phyloP scores from a whole-genome alignment of 306 rosid species.

The Prunus mume region DNA sequence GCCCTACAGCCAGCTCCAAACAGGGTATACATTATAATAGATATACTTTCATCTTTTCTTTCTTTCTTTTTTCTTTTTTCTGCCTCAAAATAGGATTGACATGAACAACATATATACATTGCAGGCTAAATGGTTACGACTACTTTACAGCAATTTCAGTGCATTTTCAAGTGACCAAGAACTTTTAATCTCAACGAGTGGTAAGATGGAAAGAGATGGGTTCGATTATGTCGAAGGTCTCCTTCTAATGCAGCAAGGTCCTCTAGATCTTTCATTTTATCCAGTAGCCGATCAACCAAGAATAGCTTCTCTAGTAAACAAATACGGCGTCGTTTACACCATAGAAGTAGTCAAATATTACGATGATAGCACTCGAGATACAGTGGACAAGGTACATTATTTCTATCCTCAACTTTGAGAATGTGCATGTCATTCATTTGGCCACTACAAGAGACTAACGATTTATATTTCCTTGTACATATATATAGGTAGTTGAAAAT shows the following conservation, averaged over 20 bases:
- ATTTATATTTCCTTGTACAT: background rate
- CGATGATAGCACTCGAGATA: conserved; percentile 22
- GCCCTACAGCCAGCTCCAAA: conserved; percentile 59
- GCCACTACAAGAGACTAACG: too few relatives aligned
- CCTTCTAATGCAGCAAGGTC: conserved; percentile 44
- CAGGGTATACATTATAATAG: conserved; percentile 36
- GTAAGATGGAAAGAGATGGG: conserved; percentile 25
- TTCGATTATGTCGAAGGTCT: conserved; percentile 68
- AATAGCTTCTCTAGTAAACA: conserved; percentile 43
- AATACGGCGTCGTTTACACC: conserved; percentile 52
- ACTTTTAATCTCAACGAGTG: conserved; percentile 39
- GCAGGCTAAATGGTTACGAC: conserved; percentile 73
- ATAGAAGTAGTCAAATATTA: conserved; percentile 64
- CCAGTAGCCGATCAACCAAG: conserved; percentile 47
- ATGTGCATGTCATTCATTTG: too few relatives aligned
- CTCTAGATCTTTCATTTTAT: conserved; percentile 65
- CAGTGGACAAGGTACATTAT: conserved; percentile 42
- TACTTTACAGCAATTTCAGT: conserved; percentile 60
- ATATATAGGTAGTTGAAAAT: conserved; percentile 38
- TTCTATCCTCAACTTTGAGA: background rate
- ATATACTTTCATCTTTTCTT: background rate
- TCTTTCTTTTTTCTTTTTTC: background rate
- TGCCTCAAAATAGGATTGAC: conserved; percentile 4
- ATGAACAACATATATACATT: background rate
- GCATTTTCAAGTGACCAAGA: conserved; percentile 70